A percentile compares a stretch with the other conserved stretches of the same genome.
Evolutionary conservation across 805 yeast species (phyloP).

Genomic region (Cyberlindnera lachancei): DNA sequence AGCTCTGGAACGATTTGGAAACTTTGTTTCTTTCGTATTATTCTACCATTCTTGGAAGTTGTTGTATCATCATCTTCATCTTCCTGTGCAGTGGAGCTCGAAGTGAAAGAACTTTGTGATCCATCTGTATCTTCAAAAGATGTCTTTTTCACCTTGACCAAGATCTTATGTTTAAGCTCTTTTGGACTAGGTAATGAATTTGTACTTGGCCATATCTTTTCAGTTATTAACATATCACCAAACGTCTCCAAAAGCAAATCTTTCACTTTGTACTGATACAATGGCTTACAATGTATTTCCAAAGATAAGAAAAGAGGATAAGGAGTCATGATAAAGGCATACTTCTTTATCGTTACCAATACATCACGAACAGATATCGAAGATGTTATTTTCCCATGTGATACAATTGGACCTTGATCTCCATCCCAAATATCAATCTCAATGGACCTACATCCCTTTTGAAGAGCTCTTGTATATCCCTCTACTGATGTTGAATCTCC

Average conservation of each 20-base stretch:
- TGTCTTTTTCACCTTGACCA: slow-evolving; percentile 66
- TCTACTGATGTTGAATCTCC: slow-evolving; percentile 86
- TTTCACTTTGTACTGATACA: slow-evolving; percentile 57
- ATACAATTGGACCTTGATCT: slow-evolving; percentile 72
- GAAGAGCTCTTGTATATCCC: slow-evolving; percentile 79
- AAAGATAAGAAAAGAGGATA: slow-evolving; percentile 81
- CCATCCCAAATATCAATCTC: slow-evolving; percentile 97
- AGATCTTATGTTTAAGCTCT: slow-evolving; percentile 58
- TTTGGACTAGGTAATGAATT: slow-evolving; percentile 64
- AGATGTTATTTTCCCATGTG: slow-evolving; percentile 85
- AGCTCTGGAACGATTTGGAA: slow-evolving; percentile 34
- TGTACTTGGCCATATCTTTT: slow-evolving; percentile 21
- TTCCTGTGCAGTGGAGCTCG: slow-evolving; percentile 1
- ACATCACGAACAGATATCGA: slow-evolving; percentile 67
- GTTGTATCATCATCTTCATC: slow-evolving; percentile 33
- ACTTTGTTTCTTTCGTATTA: slow-evolving; percentile 7
- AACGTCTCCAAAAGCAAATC: slow-evolving; percentile 46
- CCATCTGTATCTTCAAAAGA: slow-evolving; percentile 2
- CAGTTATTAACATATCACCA: slow-evolving; percentile 41
- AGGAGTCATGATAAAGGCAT: slow-evolving; percentile 83
- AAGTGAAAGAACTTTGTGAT: slow-evolving; percentile 18
- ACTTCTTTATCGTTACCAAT: slow-evolving; percentile 63
- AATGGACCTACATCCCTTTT: slow-evolving; percentile 89
- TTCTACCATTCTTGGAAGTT: slow-evolving; percentile 2
- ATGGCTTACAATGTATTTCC: slow-evolving; percentile 70